Evolutionary conservation across 805 yeast species (phyloP), one percentile per base, ranked within the genome.

Genomic region (Lachancea quebecensis): DNA sequence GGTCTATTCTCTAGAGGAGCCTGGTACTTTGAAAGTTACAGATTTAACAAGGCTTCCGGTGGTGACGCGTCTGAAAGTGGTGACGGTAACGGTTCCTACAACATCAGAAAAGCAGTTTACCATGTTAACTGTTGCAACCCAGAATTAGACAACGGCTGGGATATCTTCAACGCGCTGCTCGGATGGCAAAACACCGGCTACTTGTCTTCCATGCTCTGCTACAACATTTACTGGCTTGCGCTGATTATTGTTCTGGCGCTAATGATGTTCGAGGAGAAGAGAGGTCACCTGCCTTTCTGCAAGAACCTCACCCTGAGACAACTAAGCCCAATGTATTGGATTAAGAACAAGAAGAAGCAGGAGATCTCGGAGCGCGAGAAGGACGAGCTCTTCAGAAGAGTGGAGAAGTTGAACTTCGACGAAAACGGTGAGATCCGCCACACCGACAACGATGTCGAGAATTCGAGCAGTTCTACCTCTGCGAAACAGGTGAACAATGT

Each of bases 131-230:
- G 97, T 71, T 91, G 98, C 73, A 89, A 89, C 68, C 97, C 97
- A 38, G 90, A 84, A 66, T 72, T 75, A 48, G 91, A 84, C 68
- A 81, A 82, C 56, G 98, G 97, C 71, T 91, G 98, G 98, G 96
- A 89, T 77, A 81, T 91, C 50, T 91, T 91, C 76, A 91, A 91
- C 62, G 87, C 97, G 25, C 67, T 91, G 46, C 72, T 91, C 52
- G 99, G 98, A 51, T 91, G 99, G 99, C 96, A 89, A 71, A 91
- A 91, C 69, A 78, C 95, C 44, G 98, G 96, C 48, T 88, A 95
- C 53, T 77, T 86, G 63, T 96, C 97, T 46, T 87, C 96, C 4
- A 90, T 91, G 48, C 70, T 91, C 44, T 78, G 90, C 40, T 91
- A 91, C 74, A 89, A 88, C 70, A 53, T 83, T 51, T 91, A 91